Evolutionary conservation across 768 basidiomycete genomes (phyloP).

Genomic region (Suillus placidus): DNA sequence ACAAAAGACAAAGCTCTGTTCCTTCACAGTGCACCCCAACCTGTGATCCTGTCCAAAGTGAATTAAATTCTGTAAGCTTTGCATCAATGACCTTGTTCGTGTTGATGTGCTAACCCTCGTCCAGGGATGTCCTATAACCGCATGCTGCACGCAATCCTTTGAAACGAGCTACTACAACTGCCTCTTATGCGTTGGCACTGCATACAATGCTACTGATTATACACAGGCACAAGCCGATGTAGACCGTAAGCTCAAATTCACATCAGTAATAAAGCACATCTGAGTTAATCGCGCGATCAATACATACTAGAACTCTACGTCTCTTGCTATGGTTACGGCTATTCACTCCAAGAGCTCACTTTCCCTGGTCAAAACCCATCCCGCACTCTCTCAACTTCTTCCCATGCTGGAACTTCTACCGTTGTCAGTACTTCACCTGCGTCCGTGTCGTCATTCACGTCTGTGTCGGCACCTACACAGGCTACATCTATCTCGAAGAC

Average conservation of each 20-base stretch:
- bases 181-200: slow-evolving; percentile 40
- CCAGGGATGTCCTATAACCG: slow-evolving; percentile 31
- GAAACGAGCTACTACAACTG: slow-evolving; percentile 45
- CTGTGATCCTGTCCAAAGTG: slow-evolving; percentile 27
- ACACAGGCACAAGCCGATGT: slow-evolving; percentile 32
- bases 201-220: slow-evolving; percentile 31
- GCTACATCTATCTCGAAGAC: neutral
- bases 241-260: slow-evolving; percentile 34
- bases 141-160: slow-evolving; percentile 46
- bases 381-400: slow-evolving; percentile 13
- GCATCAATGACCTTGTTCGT: neutral
- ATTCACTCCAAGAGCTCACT: slow-evolving; percentile 24
- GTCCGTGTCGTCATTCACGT: neutral
- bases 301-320: slow-evolving; percentile 23
- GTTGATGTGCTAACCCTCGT: slow-evolving; percentile 13
- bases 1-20: slow-evolving; percentile 21
- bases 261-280: neutral
- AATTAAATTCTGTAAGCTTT: slow-evolving; percentile 25
- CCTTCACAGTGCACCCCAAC: slow-evolving; percentile 29
- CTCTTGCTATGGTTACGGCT: slow-evolving; percentile 31
- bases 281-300: neutral
- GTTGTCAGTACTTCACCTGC: neutral
- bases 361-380: slow-evolving; percentile 29
- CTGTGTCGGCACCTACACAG: neutral
- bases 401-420: neutral